Percentiles rank a stretch among this genome's conserved stretches.
Evolutionary conservation across 139 green algal genomes (phyloP).

Genomic region (Coelastrella sp.): DNA sequence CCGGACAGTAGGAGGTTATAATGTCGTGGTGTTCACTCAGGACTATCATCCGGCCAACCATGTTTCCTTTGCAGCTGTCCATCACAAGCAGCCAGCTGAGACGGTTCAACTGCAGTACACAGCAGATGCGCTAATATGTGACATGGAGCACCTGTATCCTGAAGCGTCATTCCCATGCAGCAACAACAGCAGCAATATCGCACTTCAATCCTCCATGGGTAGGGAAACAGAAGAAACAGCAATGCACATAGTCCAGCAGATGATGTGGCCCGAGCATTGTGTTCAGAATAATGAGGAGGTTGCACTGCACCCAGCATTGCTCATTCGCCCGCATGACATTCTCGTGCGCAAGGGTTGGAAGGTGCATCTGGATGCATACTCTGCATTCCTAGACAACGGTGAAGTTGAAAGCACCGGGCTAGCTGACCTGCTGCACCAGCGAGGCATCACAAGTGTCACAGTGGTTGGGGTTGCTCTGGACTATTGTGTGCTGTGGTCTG

Average conservation of each 20-base stretch:
- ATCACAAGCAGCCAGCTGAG: not conserved
- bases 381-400: constrained; percentile 5
- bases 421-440: not conserved
- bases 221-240: not conserved
- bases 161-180: not conserved
- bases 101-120: not conserved
- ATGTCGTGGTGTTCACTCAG: not conserved
- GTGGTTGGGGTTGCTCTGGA: constrained; percentile 18
- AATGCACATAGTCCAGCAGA: constrained; percentile 11
- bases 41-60: constrained; percentile 20
- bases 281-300: not conserved
- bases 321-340: not conserved
- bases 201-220: not conserved
- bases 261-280: constrained; percentile 27
- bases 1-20: not conserved
- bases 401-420: not conserved
- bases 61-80: constrained; percentile 24
- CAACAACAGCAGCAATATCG: not conserved
- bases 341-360: constrained; percentile 21
- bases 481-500: constrained; percentile 15
- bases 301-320: not conserved
- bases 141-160: constrained; percentile 1
- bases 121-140: not conserved
- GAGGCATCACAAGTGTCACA: not conserved
- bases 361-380: constrained; percentile 14